These are phyloP conservation scores for Dactylellina sp. DNA, from an alignment of 2,329 filamentous ascomycete genomes.

Conservation along the genomic window DNA sequence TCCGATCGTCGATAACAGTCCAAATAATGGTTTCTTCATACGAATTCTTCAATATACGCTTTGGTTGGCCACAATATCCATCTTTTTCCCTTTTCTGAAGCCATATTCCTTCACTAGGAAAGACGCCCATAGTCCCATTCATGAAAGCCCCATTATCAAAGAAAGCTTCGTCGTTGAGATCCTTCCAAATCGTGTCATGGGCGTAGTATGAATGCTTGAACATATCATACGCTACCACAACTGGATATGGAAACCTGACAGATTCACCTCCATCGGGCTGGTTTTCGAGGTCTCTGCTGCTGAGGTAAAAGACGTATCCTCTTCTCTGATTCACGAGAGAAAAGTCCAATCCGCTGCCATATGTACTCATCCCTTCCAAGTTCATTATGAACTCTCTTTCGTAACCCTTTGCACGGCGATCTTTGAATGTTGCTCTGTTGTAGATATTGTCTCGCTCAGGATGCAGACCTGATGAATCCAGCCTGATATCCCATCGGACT, in stretches of 20 bases:
- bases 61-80: constrained; percentile 50
- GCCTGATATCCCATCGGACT: constrained; percentile 44
- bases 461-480: constrained; percentile 49
- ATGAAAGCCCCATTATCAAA: constrained; percentile 52
- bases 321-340: constrained; percentile 37
- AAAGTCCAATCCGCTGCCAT: constrained; percentile 36
- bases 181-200: constrained; percentile 49
- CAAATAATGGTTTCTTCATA: constrained; percentile 47
- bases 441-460: constrained; percentile 49
- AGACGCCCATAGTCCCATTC: constrained; percentile 45
- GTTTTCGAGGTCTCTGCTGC: constrained; percentile 34
- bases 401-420: constrained; percentile 34
- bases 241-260: constrained; percentile 45
- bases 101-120: constrained; percentile 47
- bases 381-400: constrained; percentile 55
- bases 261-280: constrained; percentile 43
- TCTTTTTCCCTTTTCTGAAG: constrained; percentile 44
- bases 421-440: constrained; percentile 52
- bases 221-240: constrained; percentile 53
- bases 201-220: constrained; percentile 52
- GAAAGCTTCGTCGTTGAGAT: constrained; percentile 45
- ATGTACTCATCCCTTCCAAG: constrained; percentile 48
- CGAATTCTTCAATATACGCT: constrained; percentile 45
- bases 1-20: constrained; percentile 48
- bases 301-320: constrained; percentile 54